Evolutionary conservation across 495 filamentous ascomycete genomes (phyloP).

Genomic region (Penicillium crystallinum): DNA sequence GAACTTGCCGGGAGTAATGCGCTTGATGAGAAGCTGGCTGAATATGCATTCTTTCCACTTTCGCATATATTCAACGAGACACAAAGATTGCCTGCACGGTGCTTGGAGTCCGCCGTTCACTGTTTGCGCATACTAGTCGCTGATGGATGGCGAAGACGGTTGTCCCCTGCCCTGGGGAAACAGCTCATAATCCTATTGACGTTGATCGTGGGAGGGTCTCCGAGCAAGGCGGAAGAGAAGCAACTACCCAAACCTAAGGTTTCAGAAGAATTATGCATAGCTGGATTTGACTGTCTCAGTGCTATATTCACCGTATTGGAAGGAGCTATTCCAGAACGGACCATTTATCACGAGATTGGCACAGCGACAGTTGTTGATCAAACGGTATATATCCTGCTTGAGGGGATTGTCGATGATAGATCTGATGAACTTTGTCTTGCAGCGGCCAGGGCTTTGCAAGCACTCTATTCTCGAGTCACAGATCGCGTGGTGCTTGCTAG

Average conservation of each 20-base stretch:
- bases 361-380: conserved; percentile 72
- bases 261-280: conserved; percentile 63
- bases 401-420: conserved; percentile 55
- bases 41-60: conserved; percentile 92
- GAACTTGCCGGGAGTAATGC: conserved; percentile 45
- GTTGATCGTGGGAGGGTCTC: conserved; percentile 69
- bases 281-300: conserved; percentile 53
- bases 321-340: conserved; percentile 44
- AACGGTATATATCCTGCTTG: conserved; percentile 72
- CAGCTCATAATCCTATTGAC: conserved; percentile 84
- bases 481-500: conserved; percentile 69
- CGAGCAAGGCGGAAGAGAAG: conserved; percentile 38
- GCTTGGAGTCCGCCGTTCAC: conserved; percentile 68
- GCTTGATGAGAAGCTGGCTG: conserved; percentile 77
- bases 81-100: conserved; percentile 62
- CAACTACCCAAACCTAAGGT: conserved; percentile 36
- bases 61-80: conserved; percentile 78
- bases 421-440: conserved; percentile 61
- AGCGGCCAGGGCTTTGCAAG: conserved; percentile 59
- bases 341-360: conserved; percentile 52
- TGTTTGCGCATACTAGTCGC: conserved; percentile 67
- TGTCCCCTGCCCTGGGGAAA: conserved; percentile 65
- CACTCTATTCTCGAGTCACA: conserved; percentile 55
- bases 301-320: conserved; percentile 45
- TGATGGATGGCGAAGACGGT: conserved; percentile 67